Conservation (phyloP, 306 rosid species). For the Arachis hypogaea region DNA sequence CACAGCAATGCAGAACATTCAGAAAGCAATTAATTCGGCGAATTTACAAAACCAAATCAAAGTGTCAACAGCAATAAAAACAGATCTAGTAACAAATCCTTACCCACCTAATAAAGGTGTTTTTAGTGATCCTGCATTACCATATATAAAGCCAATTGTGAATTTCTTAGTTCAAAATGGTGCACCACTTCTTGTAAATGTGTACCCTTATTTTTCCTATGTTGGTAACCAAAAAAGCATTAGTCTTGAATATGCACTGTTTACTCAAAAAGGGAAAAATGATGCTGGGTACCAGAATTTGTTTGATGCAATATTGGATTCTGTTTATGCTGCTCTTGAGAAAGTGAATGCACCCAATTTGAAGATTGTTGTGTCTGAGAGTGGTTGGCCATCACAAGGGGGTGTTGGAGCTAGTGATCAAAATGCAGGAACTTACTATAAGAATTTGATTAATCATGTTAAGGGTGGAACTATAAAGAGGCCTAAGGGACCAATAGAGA, state of each 20-base stretch:
- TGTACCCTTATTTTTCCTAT: constrained; percentile 62
- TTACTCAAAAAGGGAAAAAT: constrained; percentile 43
- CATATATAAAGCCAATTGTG: constrained; percentile 55
- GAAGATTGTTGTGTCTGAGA: constrained; percentile 66
- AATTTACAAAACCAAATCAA: constrained; percentile 57
- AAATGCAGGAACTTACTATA: constrained; percentile 57
- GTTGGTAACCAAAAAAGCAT: constrained; percentile 1
- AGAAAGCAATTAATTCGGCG: constrained; percentile 47
- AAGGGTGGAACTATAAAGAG: constrained; percentile 62
- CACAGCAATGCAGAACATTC: constrained; percentile 50
- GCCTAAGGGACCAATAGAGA: constrained; percentile 48
- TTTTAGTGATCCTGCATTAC: constrained; percentile 40
- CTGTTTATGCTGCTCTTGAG: constrained; percentile 68
- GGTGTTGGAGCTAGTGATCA: constrained; percentile 40
- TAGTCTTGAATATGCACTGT: constrained; percentile 54
- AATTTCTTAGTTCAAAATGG: constrained; percentile 47
- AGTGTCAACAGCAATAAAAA: constrained; percentile 63
- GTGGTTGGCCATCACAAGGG: constrained; percentile 78
- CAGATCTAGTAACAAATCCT: constrained; percentile 31
- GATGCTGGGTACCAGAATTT: constrained; percentile 57
- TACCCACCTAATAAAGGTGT: constrained; percentile 58
- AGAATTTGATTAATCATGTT: constrained; percentile 57
- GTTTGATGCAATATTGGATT: constrained; percentile 62
- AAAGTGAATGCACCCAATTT: constrained; percentile 50
- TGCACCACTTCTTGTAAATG: constrained; percentile 73